Conservation (phyloP, 1,139 yeast genomes). For the Pneumocystis oryctolagi region DNA sequence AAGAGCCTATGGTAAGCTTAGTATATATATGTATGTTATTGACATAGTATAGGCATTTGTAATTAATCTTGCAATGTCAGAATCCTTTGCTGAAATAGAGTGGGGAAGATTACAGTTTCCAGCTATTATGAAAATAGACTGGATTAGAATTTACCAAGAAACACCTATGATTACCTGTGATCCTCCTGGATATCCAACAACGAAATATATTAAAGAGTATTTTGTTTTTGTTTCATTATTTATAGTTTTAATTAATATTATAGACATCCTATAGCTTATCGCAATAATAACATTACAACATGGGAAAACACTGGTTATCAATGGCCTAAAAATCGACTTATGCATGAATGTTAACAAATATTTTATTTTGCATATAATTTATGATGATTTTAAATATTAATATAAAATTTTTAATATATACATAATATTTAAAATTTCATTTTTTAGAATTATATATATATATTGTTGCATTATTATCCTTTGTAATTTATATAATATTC, state of each 20-base stretch:
- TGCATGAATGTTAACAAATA: constrained; percentile 27
- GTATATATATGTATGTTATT: neutral
- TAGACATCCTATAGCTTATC: constrained; percentile 45
- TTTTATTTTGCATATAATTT: neutral
- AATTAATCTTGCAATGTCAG: constrained; percentile 65
- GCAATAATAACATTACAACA: constrained; percentile 44
- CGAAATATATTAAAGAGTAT: constrained; percentile 43
- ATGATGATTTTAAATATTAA: neutral
- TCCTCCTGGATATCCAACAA: constrained; percentile 58
- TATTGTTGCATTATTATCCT: neutral
- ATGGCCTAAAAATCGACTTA: constrained; percentile 42
- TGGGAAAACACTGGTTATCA: constrained; percentile 56
- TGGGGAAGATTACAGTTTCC: constrained; percentile 64
- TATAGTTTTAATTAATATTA: neutral
- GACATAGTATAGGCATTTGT: constrained; percentile 25
- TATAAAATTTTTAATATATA: neutral
- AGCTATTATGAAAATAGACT: constrained; percentile 49
- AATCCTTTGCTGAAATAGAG: constrained; percentile 70
- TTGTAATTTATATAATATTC: neutral
- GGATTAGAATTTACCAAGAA: constrained; percentile 70
- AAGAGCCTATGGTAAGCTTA: constrained; percentile 62
- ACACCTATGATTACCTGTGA: constrained; percentile 52
- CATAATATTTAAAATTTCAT: no score
- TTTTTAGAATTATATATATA: no score
- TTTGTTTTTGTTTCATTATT: neutral